These are phyloP conservation scores for Thermothielavioides terrestris DNA, from an alignment of 495 filamentous ascomycete species.

Conservation along the genomic window DNA sequence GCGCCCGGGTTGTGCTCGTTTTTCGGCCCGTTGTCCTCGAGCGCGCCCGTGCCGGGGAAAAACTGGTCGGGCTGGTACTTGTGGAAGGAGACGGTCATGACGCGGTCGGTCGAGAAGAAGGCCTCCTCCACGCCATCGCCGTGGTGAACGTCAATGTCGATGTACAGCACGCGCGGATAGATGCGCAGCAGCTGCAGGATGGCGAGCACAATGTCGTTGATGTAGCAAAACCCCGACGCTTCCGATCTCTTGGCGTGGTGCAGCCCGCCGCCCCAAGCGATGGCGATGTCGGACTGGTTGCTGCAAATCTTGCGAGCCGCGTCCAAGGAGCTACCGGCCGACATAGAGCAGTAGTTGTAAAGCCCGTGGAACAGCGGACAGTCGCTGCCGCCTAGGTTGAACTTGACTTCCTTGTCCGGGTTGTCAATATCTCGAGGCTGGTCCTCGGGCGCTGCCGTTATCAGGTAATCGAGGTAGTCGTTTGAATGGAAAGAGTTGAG, in stretches of 20 bases:
- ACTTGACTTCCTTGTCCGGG: constrained; percentile 47
- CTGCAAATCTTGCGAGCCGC: constrained; percentile 83
- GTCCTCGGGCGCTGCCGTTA: constrained; percentile 42
- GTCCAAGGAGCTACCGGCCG: constrained; percentile 80
- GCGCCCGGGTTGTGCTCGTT: constrained; percentile 83
- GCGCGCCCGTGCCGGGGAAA: constrained; percentile 90
- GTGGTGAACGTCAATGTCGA: constrained; percentile 98
- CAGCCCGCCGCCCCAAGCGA: constrained; percentile 96
- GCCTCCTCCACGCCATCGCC: constrained; percentile 97
- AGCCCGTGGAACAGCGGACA: constrained; percentile 95
- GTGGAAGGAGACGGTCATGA: constrained; percentile 98
- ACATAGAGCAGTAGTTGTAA: constrained; percentile 90
- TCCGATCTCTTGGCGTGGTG: constrained; percentile 98
- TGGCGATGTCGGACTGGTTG: constrained; percentile 82
- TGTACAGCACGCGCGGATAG: constrained; percentile 89
- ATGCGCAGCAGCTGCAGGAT: constrained; percentile 92
- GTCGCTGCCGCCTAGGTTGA: constrained; percentile 82
- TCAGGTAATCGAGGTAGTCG: constrained; percentile 86
- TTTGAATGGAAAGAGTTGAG: constrained; percentile 75
- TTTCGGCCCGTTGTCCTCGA: constrained; percentile 81
- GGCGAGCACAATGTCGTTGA: constrained; percentile 96
- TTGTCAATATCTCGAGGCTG: constrained; percentile 43
- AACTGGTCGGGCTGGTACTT: constrained; percentile 87
- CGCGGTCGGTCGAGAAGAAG: constrained; percentile 94
- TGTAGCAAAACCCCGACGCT: constrained; percentile 95